Evolutionary conservation across 352 stramenopile species (phyloP), one percentile per base, ranked within the genome.

Genomic region (Pythium aquatile): DNA sequence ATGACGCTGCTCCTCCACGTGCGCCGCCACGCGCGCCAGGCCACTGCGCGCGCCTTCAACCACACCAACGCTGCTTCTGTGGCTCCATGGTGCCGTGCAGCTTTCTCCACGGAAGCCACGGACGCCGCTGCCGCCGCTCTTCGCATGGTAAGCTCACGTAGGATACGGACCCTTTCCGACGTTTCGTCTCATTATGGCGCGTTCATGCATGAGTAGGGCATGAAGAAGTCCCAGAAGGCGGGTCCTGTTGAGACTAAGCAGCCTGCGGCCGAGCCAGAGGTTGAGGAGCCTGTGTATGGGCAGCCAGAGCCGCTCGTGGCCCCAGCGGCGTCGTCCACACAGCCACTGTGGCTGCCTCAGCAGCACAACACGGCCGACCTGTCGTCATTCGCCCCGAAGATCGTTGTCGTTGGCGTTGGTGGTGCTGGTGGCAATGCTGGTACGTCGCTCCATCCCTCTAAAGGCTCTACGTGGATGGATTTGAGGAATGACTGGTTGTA

Each of bases 401-500:
- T 96, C 66, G 83, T 94, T 35, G 85, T 96, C 33, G 84, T 96
- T 20, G 87, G 90, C 26, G 88, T 96, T 33, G 90, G 90, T 28
- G 90, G 90, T 28, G 90, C 89, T 56, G 90, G 90, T 55, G 90
- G 90, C 47, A 97, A 97, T 53, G 90, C 90, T 48, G 84, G 84
- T 91, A 26, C 44, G 54, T 55, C 0, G 7, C 13, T 24, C 8
- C 28, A 9, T 20, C 49, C 11, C 26, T 11, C 4, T 35, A 28
- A 16, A 28, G 17, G n/a, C 28, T 13, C 44, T 26, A 26, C 44
- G 11, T n/a, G 44, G 1, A 26, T 30, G 37, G 28, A 39, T 54
- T 33, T 33, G 24, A 26, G 48, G 14, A 10, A 32, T 32, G 3
- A 53, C 9, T 55, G 28, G 49, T n/a, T 26, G 44, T 53, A 26